phyloP scores from a whole-genome alignment of 805 yeast species.

The Blastobotrys mokoenaii region DNA sequence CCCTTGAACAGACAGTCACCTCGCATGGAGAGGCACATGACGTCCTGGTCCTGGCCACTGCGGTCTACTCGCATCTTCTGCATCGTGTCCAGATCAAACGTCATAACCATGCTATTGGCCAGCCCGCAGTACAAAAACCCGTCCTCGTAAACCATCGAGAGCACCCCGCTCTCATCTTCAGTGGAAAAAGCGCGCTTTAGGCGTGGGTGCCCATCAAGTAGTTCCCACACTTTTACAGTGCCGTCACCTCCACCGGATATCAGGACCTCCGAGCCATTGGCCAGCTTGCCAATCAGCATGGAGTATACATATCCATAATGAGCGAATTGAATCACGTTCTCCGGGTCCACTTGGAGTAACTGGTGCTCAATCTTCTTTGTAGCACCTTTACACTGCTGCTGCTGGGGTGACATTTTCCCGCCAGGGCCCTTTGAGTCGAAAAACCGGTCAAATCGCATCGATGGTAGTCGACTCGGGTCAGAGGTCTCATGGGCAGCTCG shows the following conservation, averaged over 20 bases:
- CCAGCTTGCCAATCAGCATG: conserved; percentile 33
- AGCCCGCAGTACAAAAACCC: conserved; percentile 80
- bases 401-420: conserved; percentile 37
- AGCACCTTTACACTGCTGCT: conserved; percentile 14
- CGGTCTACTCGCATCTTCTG: conserved; percentile 42
- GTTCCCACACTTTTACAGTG: conserved; percentile 68
- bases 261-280: conserved; percentile 30
- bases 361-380: conserved; percentile 4
- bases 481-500: conserved; percentile 15
- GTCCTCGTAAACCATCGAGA: conserved; percentile 56
- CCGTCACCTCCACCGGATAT: conserved; percentile 92
- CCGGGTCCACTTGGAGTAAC: conserved; percentile 47
- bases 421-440: conserved; percentile 89
- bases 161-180: conserved; percentile 47
- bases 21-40: conserved; percentile 51
- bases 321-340: conserved; percentile 68
- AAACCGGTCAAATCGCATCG: conserved; percentile 68
- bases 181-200: conserved; percentile 41
- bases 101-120: conserved; percentile 61
- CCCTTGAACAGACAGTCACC: conserved; percentile 58
- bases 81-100: conserved; percentile 80
- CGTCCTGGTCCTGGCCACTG: conserved; percentile 37
- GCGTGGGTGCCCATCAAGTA: conserved; percentile 20
- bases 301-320: conserved; percentile 87
- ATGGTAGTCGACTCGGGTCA: conserved; percentile 39